phyloP scores from a whole-genome alignment of 2,329 filamentous ascomycete genomes.

The Aureobasidium sp. region DNA sequence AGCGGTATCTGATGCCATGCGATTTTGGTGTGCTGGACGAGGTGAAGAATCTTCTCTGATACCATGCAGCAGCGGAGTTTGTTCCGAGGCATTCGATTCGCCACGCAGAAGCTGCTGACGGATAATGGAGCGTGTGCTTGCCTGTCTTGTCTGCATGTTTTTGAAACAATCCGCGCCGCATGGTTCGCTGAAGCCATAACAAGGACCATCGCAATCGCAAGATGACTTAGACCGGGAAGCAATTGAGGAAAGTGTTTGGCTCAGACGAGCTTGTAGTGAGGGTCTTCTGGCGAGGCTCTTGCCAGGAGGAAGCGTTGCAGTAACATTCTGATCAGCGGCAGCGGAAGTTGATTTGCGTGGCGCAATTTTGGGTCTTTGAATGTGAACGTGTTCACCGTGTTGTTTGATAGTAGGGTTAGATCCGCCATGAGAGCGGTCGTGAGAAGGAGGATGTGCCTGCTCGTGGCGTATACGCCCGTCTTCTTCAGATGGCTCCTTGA shows the following conservation, averaged over 20 bases:
- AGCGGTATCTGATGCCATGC: neutral
- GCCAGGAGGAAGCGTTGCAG: neutral
- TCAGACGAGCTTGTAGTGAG: constrained; percentile 36
- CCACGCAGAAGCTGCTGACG: constrained; percentile 14
- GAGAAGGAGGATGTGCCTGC: constrained; percentile 21
- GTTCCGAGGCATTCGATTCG: constrained; percentile 22
- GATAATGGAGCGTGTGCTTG: constrained; percentile 12
- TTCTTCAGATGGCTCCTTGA: constrained; percentile 41
- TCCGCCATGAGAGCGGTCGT: constrained; percentile 10
- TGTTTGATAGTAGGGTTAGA: neutral
- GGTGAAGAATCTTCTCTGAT: constrained; percentile 18
- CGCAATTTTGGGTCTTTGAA: neutral
- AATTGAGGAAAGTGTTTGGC: constrained; percentile 41
- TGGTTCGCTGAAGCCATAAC: constrained; percentile 54
- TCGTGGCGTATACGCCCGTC: constrained; percentile 21
- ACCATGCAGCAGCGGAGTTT: constrained; percentile 25
- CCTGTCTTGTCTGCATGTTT: constrained; percentile 34
- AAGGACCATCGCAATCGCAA: constrained; percentile 53
- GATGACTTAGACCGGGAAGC: constrained; percentile 37
- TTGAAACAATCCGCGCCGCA: constrained; percentile 57
- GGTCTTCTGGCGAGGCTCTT: constrained; percentile 24
- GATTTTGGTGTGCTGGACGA: neutral
- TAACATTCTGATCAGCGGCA: neutral
- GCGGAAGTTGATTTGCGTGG: neutral
- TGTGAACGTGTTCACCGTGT: constrained; percentile 9